A percentile compares a stretch with the other conserved stretches of the same genome.
phyloP scores from a whole-genome alignment of 2,329 filamentous ascomycete species.

The Ophiostoma angusticollis region DNA sequence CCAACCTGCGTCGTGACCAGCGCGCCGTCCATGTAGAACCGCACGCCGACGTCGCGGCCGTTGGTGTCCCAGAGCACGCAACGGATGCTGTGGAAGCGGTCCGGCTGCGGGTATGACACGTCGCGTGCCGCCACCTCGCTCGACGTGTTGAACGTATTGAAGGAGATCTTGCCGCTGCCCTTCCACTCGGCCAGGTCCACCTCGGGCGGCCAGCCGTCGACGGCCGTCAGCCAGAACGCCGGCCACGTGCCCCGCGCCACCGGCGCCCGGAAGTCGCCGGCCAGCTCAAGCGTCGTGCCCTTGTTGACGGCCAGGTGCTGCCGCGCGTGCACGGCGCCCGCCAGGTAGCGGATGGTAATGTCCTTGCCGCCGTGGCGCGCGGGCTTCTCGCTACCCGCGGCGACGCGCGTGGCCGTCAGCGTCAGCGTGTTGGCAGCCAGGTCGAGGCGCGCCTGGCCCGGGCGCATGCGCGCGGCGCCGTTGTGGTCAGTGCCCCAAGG shows the following conservation, averaged over 20 bases:
- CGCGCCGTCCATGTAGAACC: slow-evolving; percentile 40
- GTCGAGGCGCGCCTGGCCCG: slow-evolving; percentile 29
- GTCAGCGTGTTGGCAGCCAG: slow-evolving; percentile 27
- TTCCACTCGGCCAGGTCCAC: slow-evolving; percentile 51
- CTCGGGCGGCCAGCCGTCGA: slow-evolving; percentile 44
- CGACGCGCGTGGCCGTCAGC: slow-evolving; percentile 32
- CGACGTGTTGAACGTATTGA: slow-evolving; percentile 42
- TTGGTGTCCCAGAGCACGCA: slow-evolving; percentile 38
- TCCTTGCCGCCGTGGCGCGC: slow-evolving; percentile 25
- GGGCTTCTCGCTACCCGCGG: slow-evolving; percentile 21
- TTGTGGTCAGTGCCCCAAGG: slow-evolving; percentile 47
- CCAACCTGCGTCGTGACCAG: slow-evolving; percentile 38
- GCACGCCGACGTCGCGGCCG: slow-evolving; percentile 36
- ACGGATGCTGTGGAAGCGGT: slow-evolving; percentile 35
- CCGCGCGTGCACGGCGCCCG: slow-evolving; percentile 30
- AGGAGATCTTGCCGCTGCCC: slow-evolving; percentile 40
- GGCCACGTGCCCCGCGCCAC: slow-evolving; percentile 39
- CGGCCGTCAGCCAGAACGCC: slow-evolving; percentile 45
- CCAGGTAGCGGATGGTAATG: slow-evolving; percentile 39
- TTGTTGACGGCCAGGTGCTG: slow-evolving; percentile 26
- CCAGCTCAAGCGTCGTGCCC: slow-evolving; percentile 29
- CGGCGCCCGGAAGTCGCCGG: slow-evolving; percentile 27
- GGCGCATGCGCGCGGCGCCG: slow-evolving; percentile 41
- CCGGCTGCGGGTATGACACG: slow-evolving; percentile 32
- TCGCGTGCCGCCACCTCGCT: slow-evolving; percentile 33